Conservation (phyloP, 106 monocot species). For the Phalaenopsis aphrodite region DNA sequence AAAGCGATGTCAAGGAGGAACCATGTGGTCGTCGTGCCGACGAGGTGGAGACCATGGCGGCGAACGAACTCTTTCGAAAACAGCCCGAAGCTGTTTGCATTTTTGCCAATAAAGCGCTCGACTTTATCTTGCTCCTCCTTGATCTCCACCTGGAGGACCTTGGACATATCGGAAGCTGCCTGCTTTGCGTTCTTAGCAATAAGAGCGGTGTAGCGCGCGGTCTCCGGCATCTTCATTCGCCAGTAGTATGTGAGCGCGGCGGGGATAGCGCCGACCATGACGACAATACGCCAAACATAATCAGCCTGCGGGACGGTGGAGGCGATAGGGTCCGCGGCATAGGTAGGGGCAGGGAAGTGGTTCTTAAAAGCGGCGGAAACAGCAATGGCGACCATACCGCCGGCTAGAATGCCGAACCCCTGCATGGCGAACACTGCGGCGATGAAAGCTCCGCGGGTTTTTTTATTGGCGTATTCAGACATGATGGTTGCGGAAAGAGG, state of each 20-base stretch:
- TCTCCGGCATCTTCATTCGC: conserved; percentile 22
- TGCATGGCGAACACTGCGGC: conserved; percentile 69
- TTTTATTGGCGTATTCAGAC: conserved; percentile 88
- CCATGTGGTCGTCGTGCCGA: conserved; percentile 17
- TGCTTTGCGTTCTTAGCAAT: conserved; percentile 16
- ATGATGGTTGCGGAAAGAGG: conserved; percentile 82
- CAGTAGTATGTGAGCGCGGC: conserved; percentile 18
- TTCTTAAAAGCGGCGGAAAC: conserved; percentile 20
- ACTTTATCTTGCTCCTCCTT: background rate
- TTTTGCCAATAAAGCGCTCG: background rate
- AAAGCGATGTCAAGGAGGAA: conserved; percentile 25
- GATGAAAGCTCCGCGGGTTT: conserved; percentile 67
- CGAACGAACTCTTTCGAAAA: conserved; percentile 17
- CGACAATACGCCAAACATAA: conserved; percentile 8
- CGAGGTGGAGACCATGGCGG: conserved; percentile 16
- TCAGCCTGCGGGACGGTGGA: conserved; percentile 14
- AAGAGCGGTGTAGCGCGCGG: conserved; percentile 19
- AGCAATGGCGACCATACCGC: conserved; percentile 20
- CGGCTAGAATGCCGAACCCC: conserved; percentile 25
- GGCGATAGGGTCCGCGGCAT: conserved; percentile 5
- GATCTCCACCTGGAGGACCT: conserved; percentile 13
- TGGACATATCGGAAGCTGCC: conserved; percentile 21
- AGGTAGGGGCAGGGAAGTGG: background rate
- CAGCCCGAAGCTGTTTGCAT: conserved; percentile 11
- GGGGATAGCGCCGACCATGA: conserved; percentile 19